These are phyloP conservation scores for Angomonas ambiguus DNA, from an alignment of 208 protist species.

Conservation along the genomic window DNA sequence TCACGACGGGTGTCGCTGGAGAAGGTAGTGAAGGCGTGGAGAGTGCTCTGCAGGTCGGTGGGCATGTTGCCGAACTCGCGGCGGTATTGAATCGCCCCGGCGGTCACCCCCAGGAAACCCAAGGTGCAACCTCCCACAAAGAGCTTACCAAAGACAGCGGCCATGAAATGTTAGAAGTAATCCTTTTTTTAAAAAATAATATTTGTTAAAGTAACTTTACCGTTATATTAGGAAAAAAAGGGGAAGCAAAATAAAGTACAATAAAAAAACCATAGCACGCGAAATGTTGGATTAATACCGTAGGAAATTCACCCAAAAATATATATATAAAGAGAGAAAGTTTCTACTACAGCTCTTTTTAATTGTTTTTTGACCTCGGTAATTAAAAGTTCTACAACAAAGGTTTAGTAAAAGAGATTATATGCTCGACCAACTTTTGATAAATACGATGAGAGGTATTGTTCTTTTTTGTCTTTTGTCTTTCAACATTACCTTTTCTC, in stretches of 20 bases:
- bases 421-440: no score
- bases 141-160: constrained; percentile 11
- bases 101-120: constrained; percentile 32
- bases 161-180: neutral
- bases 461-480: neutral
- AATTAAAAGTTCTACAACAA: no score
- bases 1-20: constrained; percentile 35
- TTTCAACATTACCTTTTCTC: neutral
- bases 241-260: constrained; percentile 3
- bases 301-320: neutral
- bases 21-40: constrained; percentile 34
- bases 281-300: neutral
- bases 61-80: constrained; percentile 36
- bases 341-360: neutral
- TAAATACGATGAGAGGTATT: neutral
- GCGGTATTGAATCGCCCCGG: constrained; percentile 42
- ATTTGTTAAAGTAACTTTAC: neutral
- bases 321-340: neutral
- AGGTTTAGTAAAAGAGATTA: no score
- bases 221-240: constrained; percentile 5
- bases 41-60: constrained; percentile 23
- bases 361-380: neutral
- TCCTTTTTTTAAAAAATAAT: neutral
- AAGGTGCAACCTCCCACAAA: constrained; percentile 29
- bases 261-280: neutral